Evolutionary conservation across 495 filamentous ascomycete genomes (phyloP).

Genomic region (Tuber borchii): DNA sequence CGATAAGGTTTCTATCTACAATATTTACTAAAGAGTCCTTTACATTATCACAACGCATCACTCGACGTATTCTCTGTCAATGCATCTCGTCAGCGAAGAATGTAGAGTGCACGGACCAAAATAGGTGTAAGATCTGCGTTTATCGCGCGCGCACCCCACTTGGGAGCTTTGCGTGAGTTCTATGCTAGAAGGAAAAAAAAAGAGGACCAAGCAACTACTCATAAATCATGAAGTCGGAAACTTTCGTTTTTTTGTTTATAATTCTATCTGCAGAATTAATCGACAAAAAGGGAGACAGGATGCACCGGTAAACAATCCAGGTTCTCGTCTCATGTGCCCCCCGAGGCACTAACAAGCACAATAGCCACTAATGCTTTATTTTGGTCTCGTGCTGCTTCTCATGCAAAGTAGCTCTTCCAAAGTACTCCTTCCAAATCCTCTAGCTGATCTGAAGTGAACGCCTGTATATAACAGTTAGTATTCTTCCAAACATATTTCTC

Average conservation of each 20-base stretch:
- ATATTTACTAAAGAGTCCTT: background rate
- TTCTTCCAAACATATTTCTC: background rate
- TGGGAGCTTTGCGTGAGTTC: background rate
- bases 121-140: background rate
- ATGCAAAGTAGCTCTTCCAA: slow-evolving; percentile 99
- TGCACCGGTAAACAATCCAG: background rate
- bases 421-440: slow-evolving; percentile 93
- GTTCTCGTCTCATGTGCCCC: background rate
- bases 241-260: background rate
- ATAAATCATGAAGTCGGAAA: background rate
- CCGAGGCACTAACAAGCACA: background rate
- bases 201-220: background rate
- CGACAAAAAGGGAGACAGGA: background rate
- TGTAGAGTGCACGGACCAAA: background rate
- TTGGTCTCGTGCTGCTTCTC: slow-evolving; percentile 25
- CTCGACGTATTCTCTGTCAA: background rate
- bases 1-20: background rate
- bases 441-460: slow-evolving; percentile 83
- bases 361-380: background rate
- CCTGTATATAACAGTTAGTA: slow-evolving; percentile 49
- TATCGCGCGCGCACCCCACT: background rate
- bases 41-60: background rate
- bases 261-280: slow-evolving; percentile 2
- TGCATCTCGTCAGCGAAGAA: background rate
- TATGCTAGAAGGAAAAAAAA: background rate